Conservation (phyloP, 371 early-diverging fungal species). For the Blastocladiella emersonii region DNA sequence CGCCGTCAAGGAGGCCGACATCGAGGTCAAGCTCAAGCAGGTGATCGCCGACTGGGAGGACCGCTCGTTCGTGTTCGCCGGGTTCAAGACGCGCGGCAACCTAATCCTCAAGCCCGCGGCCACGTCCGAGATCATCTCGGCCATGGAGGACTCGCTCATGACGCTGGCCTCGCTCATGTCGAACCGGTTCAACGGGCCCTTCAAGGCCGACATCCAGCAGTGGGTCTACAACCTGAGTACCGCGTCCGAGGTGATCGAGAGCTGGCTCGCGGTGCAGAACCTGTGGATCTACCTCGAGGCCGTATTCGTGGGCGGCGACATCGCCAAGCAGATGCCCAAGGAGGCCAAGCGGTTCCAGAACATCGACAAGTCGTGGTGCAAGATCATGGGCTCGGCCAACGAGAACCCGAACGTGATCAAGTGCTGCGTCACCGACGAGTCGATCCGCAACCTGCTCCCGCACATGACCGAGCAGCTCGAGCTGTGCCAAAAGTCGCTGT, state of each 20-base stretch:
- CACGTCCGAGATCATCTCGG: slow-evolving; percentile 42
- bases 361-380: slow-evolving; percentile 50
- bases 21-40: slow-evolving; percentile 37
- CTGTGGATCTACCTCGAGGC: slow-evolving; percentile 52
- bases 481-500: slow-evolving; percentile 45
- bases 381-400: slow-evolving; percentile 44
- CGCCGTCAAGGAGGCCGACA: slow-evolving; percentile 48
- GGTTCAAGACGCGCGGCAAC: slow-evolving; percentile 43
- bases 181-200: slow-evolving; percentile 46
- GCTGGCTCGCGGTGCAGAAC: slow-evolving; percentile 46
- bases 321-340: slow-evolving; percentile 52
- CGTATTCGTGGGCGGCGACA: slow-evolving; percentile 50
- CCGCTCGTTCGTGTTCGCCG: slow-evolving; percentile 31
- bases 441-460: slow-evolving; percentile 42
- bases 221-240: slow-evolving; percentile 46
- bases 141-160: slow-evolving; percentile 47
- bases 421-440: slow-evolving; percentile 43
- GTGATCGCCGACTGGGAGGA: slow-evolving; percentile 43
- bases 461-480: slow-evolving; percentile 47
- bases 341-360: slow-evolving; percentile 49
- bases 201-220: slow-evolving; percentile 41
- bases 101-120: slow-evolving; percentile 37
- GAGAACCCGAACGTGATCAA: slow-evolving; percentile 47
- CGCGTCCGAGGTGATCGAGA: slow-evolving; percentile 44
- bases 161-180: slow-evolving; percentile 38